A percentile compares a stretch with the other conserved stretches of the same genome.
These are phyloP conservation scores for Rhodotorula sp. DNA, from an alignment of 1,284 basidiomycete genomes.

Conservation along the genomic window DNA sequence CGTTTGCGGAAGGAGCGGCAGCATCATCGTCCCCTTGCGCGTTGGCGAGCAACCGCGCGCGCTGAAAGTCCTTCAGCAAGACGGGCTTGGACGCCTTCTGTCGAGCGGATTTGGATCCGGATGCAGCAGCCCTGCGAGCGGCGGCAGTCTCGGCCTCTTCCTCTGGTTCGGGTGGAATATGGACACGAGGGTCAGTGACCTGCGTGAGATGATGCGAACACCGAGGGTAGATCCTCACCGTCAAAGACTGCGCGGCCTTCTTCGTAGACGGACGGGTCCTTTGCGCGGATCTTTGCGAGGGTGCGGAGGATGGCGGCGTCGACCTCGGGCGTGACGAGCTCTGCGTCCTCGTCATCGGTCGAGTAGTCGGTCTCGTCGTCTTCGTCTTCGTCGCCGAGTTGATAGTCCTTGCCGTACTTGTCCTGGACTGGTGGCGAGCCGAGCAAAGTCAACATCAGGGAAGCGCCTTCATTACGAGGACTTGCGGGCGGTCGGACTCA, in stretches of 20 bases:
- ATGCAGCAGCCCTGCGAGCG: constrained; percentile 47
- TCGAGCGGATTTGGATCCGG: constrained; percentile 17
- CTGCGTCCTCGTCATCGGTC: constrained; percentile 83
- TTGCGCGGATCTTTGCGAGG: constrained; percentile 76
- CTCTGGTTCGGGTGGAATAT: constrained; percentile 33
- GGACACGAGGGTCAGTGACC: neutral
- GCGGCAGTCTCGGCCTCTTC: constrained; percentile 47
- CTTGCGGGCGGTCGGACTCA: constrained; percentile 52
- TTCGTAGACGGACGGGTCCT: constrained; percentile 78
- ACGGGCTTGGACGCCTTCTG: constrained; percentile 48
- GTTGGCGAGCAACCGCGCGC: constrained; percentile 50
- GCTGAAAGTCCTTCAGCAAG: constrained; percentile 54
- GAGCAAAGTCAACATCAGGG: neutral
- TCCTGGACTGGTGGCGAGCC: constrained; percentile 64
- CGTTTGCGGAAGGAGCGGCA: constrained; percentile 16
- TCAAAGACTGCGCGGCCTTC: constrained; percentile 61
- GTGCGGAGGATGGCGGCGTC: constrained; percentile 95
- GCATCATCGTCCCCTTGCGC: constrained; percentile 25
- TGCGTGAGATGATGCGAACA: constrained; percentile 21
- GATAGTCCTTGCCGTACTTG: constrained; percentile 72
- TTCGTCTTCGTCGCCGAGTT: constrained; percentile 46
- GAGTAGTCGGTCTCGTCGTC: constrained; percentile 61
- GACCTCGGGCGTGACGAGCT: constrained; percentile 88
- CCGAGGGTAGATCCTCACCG: constrained; percentile 54
- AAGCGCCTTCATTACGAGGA: neutral